These are phyloP conservation scores for Yamadazyma pseudoaaseri DNA, from an alignment of 1,139 yeast genomes.

Conservation along the genomic window DNA sequence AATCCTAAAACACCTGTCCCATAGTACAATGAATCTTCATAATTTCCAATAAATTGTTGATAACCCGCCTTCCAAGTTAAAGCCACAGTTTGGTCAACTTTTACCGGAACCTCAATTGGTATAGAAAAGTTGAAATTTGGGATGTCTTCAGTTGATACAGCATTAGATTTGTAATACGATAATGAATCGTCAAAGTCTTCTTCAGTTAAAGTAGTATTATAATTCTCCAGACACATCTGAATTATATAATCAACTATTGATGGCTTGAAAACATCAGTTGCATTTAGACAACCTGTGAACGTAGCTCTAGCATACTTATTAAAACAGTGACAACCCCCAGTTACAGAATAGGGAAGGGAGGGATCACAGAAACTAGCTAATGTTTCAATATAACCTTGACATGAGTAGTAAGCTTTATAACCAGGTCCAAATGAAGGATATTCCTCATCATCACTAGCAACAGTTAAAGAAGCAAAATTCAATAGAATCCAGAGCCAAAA, in stretches of 20 bases:
- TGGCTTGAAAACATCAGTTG: not conserved
- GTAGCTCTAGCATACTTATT: conserved; percentile 11
- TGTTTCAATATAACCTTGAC: conserved; percentile 1
- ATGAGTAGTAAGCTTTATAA: conserved; percentile 2
- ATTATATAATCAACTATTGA: conserved; percentile 1
- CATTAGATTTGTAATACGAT: conserved; percentile 17
- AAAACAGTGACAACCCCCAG: conserved; percentile 11
- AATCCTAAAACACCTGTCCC: conserved; percentile 50
- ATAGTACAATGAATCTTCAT: conserved; percentile 39
- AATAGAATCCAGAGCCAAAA: conserved; percentile 3
- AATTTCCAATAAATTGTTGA: conserved; percentile 31
- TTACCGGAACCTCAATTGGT: conserved; percentile 23
- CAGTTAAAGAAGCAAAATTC: not conserved
- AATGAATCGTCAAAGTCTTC: conserved; percentile 19
- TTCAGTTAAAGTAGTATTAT: conserved; percentile 14
- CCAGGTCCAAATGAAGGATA: not conserved
- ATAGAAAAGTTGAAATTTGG: conserved; percentile 20
- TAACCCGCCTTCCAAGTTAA: conserved; percentile 21
- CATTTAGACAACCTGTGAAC: conserved; percentile 13
- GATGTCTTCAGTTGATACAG: conserved; percentile 20
- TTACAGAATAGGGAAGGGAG: conserved; percentile 1
- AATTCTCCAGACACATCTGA: conserved; percentile 12
- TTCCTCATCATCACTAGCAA: conserved; percentile 2
- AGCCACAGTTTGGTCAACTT: conserved; percentile 15
- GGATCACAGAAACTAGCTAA: conserved; percentile 5